Conservation (phyloP, 495 filamentous ascomycete genomes). For the Chaetomidium leptoderma region DNA sequence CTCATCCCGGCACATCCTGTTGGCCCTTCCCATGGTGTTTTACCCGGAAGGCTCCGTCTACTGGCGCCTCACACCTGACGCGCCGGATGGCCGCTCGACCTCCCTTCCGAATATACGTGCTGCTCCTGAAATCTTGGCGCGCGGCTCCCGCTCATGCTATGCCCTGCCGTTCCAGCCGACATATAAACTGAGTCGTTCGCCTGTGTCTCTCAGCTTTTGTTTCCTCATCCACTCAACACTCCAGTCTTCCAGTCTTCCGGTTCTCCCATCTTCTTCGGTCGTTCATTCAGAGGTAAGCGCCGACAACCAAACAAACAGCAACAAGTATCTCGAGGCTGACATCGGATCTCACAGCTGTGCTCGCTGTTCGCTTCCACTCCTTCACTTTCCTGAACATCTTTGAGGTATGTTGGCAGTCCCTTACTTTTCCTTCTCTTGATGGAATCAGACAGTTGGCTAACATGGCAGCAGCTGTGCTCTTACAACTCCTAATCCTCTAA, state of each 20-base stretch:
- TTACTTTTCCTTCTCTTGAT: neutral
- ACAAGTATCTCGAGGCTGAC: constrained; percentile 18
- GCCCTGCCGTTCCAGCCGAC: constrained; percentile 23
- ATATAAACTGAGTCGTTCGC: constrained; percentile 39
- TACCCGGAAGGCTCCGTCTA: constrained; percentile 37
- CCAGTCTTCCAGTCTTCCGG: no score
- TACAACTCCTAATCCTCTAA: constrained; percentile 42
- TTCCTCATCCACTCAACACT: constrained; percentile 40
- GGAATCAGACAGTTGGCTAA: constrained; percentile 20
- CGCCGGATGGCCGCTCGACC: constrained; percentile 42
- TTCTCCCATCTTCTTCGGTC: constrained; percentile 40
- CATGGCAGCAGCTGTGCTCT: constrained; percentile 42
- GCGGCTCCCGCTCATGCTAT: constrained; percentile 38
- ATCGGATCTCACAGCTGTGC: constrained; percentile 39
- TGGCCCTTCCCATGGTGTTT: constrained; percentile 37
- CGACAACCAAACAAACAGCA: neutral
- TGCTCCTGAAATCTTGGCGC: constrained; percentile 38
- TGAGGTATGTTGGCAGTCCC: constrained; percentile 36
- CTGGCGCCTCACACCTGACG: constrained; percentile 41
- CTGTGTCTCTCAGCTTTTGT: constrained; percentile 26
- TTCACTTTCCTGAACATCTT: constrained; percentile 41
- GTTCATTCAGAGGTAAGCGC: constrained; percentile 48
- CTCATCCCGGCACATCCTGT: constrained; percentile 16
- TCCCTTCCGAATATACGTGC: constrained; percentile 39
- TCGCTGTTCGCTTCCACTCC: constrained; percentile 48